A percentile compares a stretch with the other conserved stretches of the same genome.
phyloP scores from a whole-genome alignment of 2,329 filamentous ascomycete species.

The Fusarium torreyae region DNA sequence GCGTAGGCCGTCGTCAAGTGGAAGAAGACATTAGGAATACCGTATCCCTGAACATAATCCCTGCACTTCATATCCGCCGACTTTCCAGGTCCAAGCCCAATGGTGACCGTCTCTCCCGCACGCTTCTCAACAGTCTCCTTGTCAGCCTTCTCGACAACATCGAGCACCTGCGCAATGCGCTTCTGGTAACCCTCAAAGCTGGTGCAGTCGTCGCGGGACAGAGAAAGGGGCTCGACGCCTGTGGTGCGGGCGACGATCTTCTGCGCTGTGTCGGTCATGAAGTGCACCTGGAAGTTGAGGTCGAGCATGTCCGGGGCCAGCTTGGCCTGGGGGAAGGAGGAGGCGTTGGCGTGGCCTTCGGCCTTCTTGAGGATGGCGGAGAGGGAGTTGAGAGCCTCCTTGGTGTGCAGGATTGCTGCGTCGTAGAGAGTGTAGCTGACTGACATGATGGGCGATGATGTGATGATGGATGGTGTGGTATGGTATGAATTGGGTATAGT shows the following conservation, averaged over 20 bases:
- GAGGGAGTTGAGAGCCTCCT: constrained; percentile 53
- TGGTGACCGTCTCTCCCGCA: constrained; percentile 48
- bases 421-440: constrained; percentile 60
- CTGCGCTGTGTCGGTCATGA: constrained; percentile 50
- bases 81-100: constrained; percentile 53
- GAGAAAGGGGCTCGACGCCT: constrained; percentile 50
- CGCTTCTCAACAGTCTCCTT: constrained; percentile 53
- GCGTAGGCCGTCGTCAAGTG: constrained; percentile 72
- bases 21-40: constrained; percentile 75
- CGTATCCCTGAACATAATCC: constrained; percentile 65
- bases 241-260: constrained; percentile 55
- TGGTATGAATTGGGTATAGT: constrained; percentile 26
- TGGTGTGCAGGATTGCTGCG: constrained; percentile 53
- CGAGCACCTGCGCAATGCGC: constrained; percentile 53
- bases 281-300: constrained; percentile 59
- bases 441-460: constrained; percentile 49
- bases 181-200: constrained; percentile 55
- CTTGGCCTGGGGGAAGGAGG: constrained; percentile 52
- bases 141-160: constrained; percentile 54
- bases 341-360: constrained; percentile 52
- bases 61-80: constrained; percentile 45
- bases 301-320: constrained; percentile 62
- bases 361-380: constrained; percentile 56
- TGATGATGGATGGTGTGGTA: neutral
- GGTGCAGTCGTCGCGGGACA: constrained; percentile 51